These are phyloP conservation scores for Carallia pectinifolia DNA, from an alignment of 345 rosid species.

Conservation along the genomic window DNA sequence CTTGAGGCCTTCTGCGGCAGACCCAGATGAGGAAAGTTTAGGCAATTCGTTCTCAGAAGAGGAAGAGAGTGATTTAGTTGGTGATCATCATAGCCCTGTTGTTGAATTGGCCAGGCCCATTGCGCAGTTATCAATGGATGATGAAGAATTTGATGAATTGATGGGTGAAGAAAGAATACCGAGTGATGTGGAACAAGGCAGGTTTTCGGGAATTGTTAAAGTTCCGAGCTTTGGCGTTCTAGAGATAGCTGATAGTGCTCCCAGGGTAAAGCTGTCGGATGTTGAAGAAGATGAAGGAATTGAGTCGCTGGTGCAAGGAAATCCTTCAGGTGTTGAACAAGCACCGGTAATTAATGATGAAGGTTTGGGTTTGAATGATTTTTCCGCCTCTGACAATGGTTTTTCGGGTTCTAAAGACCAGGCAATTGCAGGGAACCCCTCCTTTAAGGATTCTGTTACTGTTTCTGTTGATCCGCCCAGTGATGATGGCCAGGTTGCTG, in stretches of 20 bases:
- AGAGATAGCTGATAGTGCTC: conserved; percentile 21
- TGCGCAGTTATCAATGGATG: conserved; percentile 64
- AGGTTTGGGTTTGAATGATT: conserved; percentile 10
- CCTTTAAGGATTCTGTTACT: conserved; percentile 19
- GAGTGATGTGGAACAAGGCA: conserved; percentile 34
- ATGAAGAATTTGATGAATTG: conserved; percentile 44
- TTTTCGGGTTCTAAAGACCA: conserved; percentile 20
- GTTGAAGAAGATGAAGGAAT: conserved; percentile 21
- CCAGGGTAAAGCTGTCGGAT: conserved; percentile 21
- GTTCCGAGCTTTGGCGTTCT: conserved; percentile 25
- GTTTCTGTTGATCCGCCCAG: conserved; percentile 18
- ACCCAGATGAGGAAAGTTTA: conserved; percentile 11
- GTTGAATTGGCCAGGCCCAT: conserved; percentile 45
- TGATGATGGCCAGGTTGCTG: background rate
- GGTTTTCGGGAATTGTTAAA: conserved; percentile 25
- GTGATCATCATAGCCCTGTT: conserved; percentile 6
- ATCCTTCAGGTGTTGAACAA: conserved; percentile 8
- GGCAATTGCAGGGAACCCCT: conserved; percentile 7
- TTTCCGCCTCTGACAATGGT: background rate
- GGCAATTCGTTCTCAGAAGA: conserved; percentile 10
- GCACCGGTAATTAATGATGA: background rate
- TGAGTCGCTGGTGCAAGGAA: conserved; percentile 11
- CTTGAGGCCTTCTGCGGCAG: conserved; percentile 21
- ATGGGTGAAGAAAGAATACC: conserved; percentile 31
- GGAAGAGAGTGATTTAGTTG: conserved; percentile 1